Conservation (phyloP, 1,284 basidiomycete genomes). For the Meripilus lineatus region DNA sequence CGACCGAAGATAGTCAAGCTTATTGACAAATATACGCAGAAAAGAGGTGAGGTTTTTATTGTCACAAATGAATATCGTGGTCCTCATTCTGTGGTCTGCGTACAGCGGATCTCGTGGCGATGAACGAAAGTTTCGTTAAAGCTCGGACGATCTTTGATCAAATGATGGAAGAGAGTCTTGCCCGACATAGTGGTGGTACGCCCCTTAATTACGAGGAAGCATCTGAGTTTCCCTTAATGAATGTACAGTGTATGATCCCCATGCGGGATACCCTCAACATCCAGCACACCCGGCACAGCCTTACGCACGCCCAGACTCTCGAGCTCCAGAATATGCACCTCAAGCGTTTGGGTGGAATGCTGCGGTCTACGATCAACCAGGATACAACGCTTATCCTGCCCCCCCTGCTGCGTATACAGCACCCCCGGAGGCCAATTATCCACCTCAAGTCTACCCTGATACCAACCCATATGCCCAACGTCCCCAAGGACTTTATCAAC, state of each 20-base stretch:
- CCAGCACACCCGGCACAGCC: conserved; percentile 19
- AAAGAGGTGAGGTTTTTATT: conserved; percentile 52
- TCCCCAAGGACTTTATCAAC: not conserved
- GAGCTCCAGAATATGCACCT: conserved; percentile 21
- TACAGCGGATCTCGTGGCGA: conserved; percentile 77
- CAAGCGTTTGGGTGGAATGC: conserved; percentile 39
- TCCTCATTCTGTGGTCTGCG: not conserved
- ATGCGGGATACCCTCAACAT: conserved; percentile 55
- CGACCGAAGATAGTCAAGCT: conserved; percentile 94
- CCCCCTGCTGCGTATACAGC: conserved; percentile 29
- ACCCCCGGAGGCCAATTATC: conserved; percentile 10
- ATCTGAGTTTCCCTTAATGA: not conserved
- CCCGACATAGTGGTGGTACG: conserved; percentile 63
- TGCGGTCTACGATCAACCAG: conserved; percentile 41
- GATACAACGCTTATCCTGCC: conserved; percentile 36
- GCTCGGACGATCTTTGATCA: conserved; percentile 81
- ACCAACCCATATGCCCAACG: not conserved
- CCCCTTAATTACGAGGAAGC: conserved; percentile 9
- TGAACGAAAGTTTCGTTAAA: conserved; percentile 87
- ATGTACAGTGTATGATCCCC: conserved; percentile 50
- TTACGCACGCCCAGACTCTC: conserved; percentile 26
- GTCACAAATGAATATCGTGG: not conserved
- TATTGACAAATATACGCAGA: conserved; percentile 97
- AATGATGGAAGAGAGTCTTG: conserved; percentile 89
- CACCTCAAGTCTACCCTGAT: conserved; percentile 2